Percentiles rank a stretch among this genome's conserved stretches.
phyloP scores from a whole-genome alignment of 106 monocot species.

The Narthecium ossifragum region DNA sequence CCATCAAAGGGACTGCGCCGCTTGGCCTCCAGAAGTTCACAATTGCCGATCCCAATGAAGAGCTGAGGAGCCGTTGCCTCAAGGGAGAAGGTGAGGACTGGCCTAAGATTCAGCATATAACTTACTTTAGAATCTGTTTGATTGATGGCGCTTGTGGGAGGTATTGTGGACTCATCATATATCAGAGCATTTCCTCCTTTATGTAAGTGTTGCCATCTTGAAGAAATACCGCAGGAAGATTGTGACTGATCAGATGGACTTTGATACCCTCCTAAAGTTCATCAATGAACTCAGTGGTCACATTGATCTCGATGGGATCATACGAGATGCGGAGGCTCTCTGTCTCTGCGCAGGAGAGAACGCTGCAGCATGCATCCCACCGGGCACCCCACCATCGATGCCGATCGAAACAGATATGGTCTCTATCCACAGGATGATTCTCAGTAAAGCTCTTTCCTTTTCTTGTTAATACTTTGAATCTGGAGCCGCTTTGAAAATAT shows the following conservation, averaged over 20 bases:
- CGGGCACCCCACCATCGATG: conserved; percentile 89
- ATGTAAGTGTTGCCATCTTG: conserved; percentile 78
- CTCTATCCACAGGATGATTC: conserved; percentile 51
- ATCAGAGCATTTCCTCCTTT: conserved; percentile 91
- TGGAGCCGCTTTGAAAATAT: too few relatives aligned
- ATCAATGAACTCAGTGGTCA: conserved; percentile 84
- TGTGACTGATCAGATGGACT: conserved; percentile 82
- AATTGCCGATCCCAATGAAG: too few relatives aligned
- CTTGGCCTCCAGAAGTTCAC: too few relatives aligned
- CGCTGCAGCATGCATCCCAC: conserved; percentile 82
- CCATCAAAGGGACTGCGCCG: too few relatives aligned
- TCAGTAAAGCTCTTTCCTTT: background rate
- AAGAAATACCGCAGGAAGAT: conserved; percentile 60
- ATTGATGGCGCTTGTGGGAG: conserved; percentile 88
- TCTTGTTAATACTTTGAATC: too few relatives aligned
- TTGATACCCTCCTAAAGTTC: conserved; percentile 87
- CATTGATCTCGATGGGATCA: conserved; percentile 53
- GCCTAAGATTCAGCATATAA: too few relatives aligned
- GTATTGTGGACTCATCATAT: conserved; percentile 87
- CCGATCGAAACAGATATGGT: conserved; percentile 38
- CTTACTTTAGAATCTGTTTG: too few relatives aligned
- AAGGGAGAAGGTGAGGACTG: too few relatives aligned
- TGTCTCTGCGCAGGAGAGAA: conserved; percentile 73
- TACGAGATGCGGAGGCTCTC: conserved; percentile 79
- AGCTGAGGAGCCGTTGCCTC: too few relatives aligned